Percentiles rank a stretch among this genome's conserved stretches.
phyloP scores from a whole-genome alignment of 2,329 filamentous ascomycete genomes.

The Penicillium fuscoglaucum region DNA sequence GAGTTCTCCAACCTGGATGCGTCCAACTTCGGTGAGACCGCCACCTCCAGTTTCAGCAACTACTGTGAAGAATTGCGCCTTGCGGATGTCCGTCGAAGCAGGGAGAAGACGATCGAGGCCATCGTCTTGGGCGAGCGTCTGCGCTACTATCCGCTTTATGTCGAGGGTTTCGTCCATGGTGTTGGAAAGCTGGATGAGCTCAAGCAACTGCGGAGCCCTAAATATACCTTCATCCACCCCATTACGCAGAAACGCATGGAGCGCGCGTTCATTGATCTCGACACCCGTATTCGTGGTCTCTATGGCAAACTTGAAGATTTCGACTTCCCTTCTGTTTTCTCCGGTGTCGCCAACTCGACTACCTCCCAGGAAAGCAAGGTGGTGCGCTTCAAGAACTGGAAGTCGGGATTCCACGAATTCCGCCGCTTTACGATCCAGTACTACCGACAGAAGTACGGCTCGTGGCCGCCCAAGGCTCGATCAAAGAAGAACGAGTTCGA shows the following conservation, averaged over 20 bases:
- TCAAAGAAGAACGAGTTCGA: constrained; percentile 90
- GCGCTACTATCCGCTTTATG: constrained; percentile 78
- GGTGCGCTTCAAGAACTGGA: constrained; percentile 84
- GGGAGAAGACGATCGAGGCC: constrained; percentile 85
- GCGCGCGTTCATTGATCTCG: constrained; percentile 75
- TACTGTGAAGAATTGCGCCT: constrained; percentile 77
- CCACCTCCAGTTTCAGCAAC: constrained; percentile 50
- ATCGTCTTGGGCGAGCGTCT: constrained; percentile 87
- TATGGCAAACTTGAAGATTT: constrained; percentile 78
- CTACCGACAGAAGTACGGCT: constrained; percentile 67
- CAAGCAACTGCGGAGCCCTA: constrained; percentile 66
- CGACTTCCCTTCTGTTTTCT: constrained; percentile 86
- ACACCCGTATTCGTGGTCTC: constrained; percentile 68
- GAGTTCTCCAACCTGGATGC: constrained; percentile 63
- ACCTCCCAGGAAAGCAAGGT: constrained; percentile 72
- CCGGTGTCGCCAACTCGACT: constrained; percentile 82
- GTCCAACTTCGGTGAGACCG: constrained; percentile 64
- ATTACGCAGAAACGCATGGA: constrained; percentile 78
- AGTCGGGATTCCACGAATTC: constrained; percentile 70
- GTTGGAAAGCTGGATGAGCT: constrained; percentile 79
- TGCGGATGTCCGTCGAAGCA: constrained; percentile 75
- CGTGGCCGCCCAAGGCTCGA: constrained; percentile 86
- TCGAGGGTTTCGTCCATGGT: constrained; percentile 87
- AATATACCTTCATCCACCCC: constrained; percentile 68
- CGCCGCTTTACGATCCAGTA: constrained; percentile 70